phyloP scores from a whole-genome alignment of 2,329 filamentous ascomycete species.

The Cladosporium sp. region DNA sequence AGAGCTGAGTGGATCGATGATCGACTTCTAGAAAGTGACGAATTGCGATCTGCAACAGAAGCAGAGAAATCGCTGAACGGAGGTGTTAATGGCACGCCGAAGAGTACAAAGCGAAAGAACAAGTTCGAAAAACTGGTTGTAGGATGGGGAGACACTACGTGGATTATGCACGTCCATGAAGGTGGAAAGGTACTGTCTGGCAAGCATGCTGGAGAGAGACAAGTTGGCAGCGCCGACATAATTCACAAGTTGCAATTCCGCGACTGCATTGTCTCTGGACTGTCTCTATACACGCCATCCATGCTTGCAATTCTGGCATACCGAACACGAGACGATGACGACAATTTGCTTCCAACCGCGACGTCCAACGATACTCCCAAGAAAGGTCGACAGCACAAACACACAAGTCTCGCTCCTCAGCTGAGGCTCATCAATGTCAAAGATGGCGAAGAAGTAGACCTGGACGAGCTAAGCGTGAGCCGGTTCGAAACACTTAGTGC shows the following conservation, averaged over 20 bases:
- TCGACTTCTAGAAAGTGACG: slow-evolving; percentile 67
- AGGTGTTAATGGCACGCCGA: slow-evolving; percentile 22
- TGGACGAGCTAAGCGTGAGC: slow-evolving; percentile 73
- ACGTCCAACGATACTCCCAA: slow-evolving; percentile 53
- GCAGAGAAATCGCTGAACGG: slow-evolving; percentile 25
- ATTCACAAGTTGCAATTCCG: slow-evolving; percentile 83
- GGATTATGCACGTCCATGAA: slow-evolving; percentile 87
- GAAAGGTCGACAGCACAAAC: slow-evolving; percentile 63
- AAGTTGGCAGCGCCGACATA: slow-evolving; percentile 78
- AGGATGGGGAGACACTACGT: slow-evolving; percentile 93
- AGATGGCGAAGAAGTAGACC: slow-evolving; percentile 77
- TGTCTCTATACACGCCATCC: slow-evolving; percentile 91
- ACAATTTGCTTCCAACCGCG: slow-evolving; percentile 42
- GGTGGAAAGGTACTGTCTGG: slow-evolving; percentile 59
- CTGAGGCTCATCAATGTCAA: slow-evolving; percentile 84
- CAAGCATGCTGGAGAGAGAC: slow-evolving; percentile 64
- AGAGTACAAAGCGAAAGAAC: slow-evolving; percentile 13
- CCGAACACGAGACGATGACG: slow-evolving; percentile 68
- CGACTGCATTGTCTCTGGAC: slow-evolving; percentile 95
- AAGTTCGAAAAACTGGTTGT: slow-evolving; percentile 73
- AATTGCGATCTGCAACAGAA: slow-evolving; percentile 45
- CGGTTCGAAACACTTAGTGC: slow-evolving; percentile 81
- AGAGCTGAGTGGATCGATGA: slow-evolving; percentile 92
- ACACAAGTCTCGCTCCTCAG: slow-evolving; percentile 80
- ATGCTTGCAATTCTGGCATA: slow-evolving; percentile 89